Conservation (phyloP, 805 yeast genomes). For the Yueomyces sp. region DNA sequence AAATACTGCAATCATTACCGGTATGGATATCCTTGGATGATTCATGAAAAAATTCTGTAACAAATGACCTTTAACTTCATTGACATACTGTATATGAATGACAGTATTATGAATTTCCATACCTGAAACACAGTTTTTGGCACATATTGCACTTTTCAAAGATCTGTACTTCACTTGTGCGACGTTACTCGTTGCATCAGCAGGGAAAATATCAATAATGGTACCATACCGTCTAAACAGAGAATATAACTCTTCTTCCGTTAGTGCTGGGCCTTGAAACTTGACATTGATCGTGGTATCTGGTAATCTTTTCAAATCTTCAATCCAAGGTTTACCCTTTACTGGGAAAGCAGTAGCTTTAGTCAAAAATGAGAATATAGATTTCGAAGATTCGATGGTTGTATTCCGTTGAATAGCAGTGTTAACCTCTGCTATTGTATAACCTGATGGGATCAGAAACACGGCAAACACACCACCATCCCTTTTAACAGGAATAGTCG, state of each 20-base stretch:
- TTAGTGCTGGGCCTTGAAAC: conserved; percentile 68
- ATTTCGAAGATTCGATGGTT: conserved; percentile 25
- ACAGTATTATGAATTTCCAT: conserved; percentile 47
- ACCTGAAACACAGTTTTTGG: conserved; percentile 86
- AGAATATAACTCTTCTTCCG: conserved; percentile 65
- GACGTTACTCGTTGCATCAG: conserved; percentile 30
- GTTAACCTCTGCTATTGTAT: conserved; percentile 39
- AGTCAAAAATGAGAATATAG: conserved; percentile 28
- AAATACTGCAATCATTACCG: conserved; percentile 60
- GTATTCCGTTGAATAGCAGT: conserved; percentile 36
- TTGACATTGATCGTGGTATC: conserved; percentile 46
- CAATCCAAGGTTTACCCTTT: conserved; percentile 92
- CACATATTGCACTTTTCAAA: conserved; percentile 62
- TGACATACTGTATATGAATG: conserved; percentile 63
- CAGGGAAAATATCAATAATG: conserved; percentile 60
- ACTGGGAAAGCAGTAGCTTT: conserved; percentile 55
- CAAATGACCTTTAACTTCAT: conserved; percentile 37
- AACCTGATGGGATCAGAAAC: conserved; percentile 43
- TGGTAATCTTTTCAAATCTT: conserved; percentile 74
- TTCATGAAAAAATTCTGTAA: conserved; percentile 38
- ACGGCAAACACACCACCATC: conserved; percentile 94
- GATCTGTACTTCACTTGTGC: conserved; percentile 45
- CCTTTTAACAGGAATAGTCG: conserved; percentile 55
- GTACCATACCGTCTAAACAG: conserved; percentile 79
- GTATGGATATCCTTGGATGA: conserved; percentile 77